Conservation (phyloP, 345 rosid species). For the Alliaria petiolata region DNA sequence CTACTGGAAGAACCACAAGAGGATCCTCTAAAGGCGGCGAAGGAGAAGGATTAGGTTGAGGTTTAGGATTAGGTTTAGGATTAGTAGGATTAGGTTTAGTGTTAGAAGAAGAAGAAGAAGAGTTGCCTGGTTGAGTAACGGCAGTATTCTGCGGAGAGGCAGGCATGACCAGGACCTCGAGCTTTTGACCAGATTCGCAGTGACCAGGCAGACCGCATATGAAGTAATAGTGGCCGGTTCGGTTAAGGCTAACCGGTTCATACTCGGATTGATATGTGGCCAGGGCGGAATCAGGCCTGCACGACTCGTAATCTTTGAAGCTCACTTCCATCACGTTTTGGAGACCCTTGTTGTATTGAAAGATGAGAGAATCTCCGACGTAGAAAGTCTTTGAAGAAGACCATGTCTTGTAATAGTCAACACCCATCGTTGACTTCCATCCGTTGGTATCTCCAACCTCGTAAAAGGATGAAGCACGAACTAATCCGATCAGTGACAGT, state of each 20-base stretch:
- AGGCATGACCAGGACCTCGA: slow-evolving; percentile 21
- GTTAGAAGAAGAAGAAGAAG: not conserved
- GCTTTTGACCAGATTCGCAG: slow-evolving; percentile 27
- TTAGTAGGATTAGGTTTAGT: not conserved
- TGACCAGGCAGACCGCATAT: slow-evolving; percentile 23
- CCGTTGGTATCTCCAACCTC: slow-evolving; percentile 23
- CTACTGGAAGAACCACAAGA: slow-evolving; percentile 21
- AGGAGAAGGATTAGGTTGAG: not conserved
- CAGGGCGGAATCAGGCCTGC: not conserved
- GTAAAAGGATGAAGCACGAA: not conserved
- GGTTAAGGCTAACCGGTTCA: slow-evolving; percentile 5
- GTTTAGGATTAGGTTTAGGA: not conserved
- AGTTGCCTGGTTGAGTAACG: too few species aligned
- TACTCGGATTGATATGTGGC: slow-evolving; percentile 8
- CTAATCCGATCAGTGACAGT: not conserved
- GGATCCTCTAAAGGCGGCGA: slow-evolving; percentile 7
- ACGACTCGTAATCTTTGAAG: slow-evolving; percentile 7
- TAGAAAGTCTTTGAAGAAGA: slow-evolving; percentile 26
- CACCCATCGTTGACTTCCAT: slow-evolving; percentile 4
- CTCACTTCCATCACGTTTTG: slow-evolving; percentile 13
- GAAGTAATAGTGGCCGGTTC: slow-evolving; percentile 23
- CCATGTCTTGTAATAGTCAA: slow-evolving; percentile 26
- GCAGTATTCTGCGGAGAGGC: not conserved
- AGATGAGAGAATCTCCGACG: slow-evolving; percentile 23
- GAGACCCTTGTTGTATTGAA: not conserved